Evolutionary conservation across 2,329 filamentous ascomycete genomes (phyloP).

Genomic region (Amauroascus verrucosus): DNA sequence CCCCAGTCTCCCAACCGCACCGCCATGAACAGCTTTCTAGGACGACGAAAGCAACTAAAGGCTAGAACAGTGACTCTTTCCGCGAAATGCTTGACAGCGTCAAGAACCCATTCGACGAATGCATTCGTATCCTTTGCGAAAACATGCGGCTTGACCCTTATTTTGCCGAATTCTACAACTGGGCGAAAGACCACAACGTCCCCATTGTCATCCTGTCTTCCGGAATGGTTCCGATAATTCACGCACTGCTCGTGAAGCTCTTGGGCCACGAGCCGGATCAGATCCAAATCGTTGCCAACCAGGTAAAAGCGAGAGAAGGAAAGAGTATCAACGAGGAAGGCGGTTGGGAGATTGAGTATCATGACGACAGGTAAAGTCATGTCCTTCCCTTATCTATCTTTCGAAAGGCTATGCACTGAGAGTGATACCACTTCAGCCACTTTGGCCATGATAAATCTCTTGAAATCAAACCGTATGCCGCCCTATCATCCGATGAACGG

Average conservation of each 20-base stretch:
- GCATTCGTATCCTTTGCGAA: conserved; percentile 63
- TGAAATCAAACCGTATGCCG: conserved; percentile 71
- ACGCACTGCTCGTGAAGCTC: conserved; percentile 66
- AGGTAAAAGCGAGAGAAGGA: conserved; percentile 56
- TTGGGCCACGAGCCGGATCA: conserved; percentile 68
- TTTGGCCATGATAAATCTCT: conserved; percentile 97
- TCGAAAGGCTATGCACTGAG: background rate
- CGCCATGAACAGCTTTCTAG: too few relatives aligned
- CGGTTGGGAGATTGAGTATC: conserved; percentile 82
- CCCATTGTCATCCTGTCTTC: conserved; percentile 86
- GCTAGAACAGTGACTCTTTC: conserved; percentile 58
- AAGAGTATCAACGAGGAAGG: conserved; percentile 67
- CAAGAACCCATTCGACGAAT: conserved; percentile 67
- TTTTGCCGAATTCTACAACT: conserved; percentile 80
- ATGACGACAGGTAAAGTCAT: conserved; percentile 63
- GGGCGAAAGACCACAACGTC: conserved; percentile 69
- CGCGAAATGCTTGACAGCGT: conserved; percentile 86
- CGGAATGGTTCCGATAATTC: conserved; percentile 88
- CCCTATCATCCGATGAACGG: conserved; percentile 55
- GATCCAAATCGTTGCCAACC: conserved; percentile 85
- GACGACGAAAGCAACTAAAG: background rate
- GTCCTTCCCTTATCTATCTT: background rate
- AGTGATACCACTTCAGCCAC: conserved; percentile 39
- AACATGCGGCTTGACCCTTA: conserved; percentile 83
- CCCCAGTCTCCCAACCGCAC: too few relatives aligned